phyloP scores from a whole-genome alignment of 495 filamentous ascomycete species.

The Annulohypoxylon bovei region DNA sequence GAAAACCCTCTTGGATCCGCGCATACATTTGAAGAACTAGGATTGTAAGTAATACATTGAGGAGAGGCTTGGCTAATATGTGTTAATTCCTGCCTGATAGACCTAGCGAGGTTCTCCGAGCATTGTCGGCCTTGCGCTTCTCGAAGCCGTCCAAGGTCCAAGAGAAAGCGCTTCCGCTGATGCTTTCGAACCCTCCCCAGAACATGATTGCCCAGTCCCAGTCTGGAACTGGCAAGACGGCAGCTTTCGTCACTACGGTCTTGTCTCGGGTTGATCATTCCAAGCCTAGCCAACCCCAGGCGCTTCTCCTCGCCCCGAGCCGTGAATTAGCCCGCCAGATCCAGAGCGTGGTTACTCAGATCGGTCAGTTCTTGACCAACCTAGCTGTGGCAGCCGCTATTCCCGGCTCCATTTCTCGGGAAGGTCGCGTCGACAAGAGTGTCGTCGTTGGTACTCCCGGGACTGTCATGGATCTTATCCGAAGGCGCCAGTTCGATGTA shows the following conservation, averaged over 20 bases:
- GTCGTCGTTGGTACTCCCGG: conserved; percentile 95
- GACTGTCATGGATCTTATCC: conserved; percentile 87
- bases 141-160: conserved; percentile 97
- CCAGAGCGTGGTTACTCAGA: conserved; percentile 77
- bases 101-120: conserved; percentile 59
- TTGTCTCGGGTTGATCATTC: conserved; percentile 81
- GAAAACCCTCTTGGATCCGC: conserved; percentile 88
- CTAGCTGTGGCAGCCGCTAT: conserved; percentile 81
- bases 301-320: conserved; percentile 88
- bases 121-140: conserved; percentile 84
- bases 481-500: conserved; percentile 71
- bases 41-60: conserved; percentile 68
- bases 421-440: conserved; percentile 69
- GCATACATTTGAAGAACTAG: conserved; percentile 85
- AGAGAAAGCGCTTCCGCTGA: conserved; percentile 87
- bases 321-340: conserved; percentile 97
- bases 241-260: conserved; percentile 92
- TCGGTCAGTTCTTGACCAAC: conserved; percentile 82
- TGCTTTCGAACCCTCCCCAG: conserved; percentile 80
- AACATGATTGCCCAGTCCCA: conserved; percentile 99
- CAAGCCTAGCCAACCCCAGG: conserved; percentile 77
- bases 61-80: neutral
- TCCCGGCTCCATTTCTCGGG: conserved; percentile 73
- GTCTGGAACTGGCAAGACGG: conserved; percentile 98
- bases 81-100: conserved; percentile 42